Percentiles rank a stretch among this genome's conserved stretches.
Evolutionary conservation across 2,329 filamentous ascomycete genomes (phyloP).

Genomic region (Apiospora koreana): DNA sequence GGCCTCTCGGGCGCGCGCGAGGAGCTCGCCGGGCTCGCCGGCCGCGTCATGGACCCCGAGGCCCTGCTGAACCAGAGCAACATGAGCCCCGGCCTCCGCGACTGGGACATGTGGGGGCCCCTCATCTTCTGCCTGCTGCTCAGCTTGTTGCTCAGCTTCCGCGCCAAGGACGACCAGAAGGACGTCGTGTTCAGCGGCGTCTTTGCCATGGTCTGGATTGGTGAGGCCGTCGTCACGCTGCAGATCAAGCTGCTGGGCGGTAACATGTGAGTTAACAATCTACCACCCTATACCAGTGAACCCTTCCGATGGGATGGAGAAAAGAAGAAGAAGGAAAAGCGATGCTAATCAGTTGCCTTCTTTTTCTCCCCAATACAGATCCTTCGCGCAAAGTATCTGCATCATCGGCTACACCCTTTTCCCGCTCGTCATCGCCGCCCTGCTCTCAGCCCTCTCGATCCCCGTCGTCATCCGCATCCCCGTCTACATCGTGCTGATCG

Average conservation of each 20-base stretch:
- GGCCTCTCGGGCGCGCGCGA: constrained; percentile 62
- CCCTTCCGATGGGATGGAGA: too few relatives aligned
- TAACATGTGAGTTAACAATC: constrained; percentile 76
- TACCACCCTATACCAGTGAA: too few relatives aligned
- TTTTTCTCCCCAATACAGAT: constrained; percentile 53
- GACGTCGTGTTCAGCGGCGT: constrained; percentile 93
- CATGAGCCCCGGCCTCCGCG: constrained; percentile 87
- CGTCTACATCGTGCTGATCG: constrained; percentile 83
- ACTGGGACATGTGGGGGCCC: constrained; percentile 99
- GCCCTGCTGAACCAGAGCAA: constrained; percentile 59
- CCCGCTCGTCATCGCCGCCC: constrained; percentile 87
- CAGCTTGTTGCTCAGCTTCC: constrained; percentile 83
- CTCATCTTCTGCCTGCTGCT: constrained; percentile 90
- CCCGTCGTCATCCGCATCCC: constrained; percentile 83
- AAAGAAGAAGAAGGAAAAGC: constrained; percentile 12
- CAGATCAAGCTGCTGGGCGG: constrained; percentile 96
- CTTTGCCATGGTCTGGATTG: constrained; percentile 96
- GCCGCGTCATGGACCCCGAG: constrained; percentile 65
- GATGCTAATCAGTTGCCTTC: background rate
- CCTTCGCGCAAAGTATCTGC: constrained; percentile 95
- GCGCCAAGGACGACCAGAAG: constrained; percentile 77
- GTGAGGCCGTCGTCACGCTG: constrained; percentile 93
- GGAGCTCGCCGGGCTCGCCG: constrained; percentile 62
- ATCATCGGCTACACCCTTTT: constrained; percentile 99
- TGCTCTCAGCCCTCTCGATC: constrained; percentile 82